Evolutionary conservation across 768 basidiomycete species (phyloP).

Genomic region (Lyophyllum shimeji): DNA sequence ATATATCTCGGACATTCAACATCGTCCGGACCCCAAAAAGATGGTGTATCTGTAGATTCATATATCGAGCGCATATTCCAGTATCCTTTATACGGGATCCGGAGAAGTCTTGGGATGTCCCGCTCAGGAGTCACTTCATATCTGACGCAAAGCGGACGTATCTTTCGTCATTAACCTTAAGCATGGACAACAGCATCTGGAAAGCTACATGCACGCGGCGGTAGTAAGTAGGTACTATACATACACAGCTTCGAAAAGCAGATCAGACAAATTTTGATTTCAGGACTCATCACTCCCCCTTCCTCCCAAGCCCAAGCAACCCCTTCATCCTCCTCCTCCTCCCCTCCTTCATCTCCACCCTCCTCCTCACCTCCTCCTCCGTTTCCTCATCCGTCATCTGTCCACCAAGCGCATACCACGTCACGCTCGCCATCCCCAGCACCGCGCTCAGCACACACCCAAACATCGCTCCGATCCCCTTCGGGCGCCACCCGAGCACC

Average conservation of each 20-base stretch:
- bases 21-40: constrained; percentile 35
- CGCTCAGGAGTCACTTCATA: neutral
- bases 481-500: constrained; percentile 67
- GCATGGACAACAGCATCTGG: neutral
- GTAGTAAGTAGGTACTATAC: no score
- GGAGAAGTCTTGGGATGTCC: neutral
- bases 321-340: constrained; percentile 23
- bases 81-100: neutral
- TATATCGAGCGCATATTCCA: neutral
- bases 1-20: constrained; percentile 51
- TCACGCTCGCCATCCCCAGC: constrained; percentile 77
- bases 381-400: constrained; percentile 77
- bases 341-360: constrained; percentile 57
- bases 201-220: neutral
- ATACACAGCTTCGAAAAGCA: no score
- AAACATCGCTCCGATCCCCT: constrained; percentile 74
- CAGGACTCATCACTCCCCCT: no score
- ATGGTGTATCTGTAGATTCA: constrained; percentile 16
- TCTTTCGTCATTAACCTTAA: neutral
- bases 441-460: constrained; percentile 81
- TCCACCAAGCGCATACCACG: constrained; percentile 86
- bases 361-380: constrained; percentile 62
- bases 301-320: constrained; percentile 4
- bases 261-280: no score
- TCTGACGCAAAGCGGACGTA: neutral